Evolutionary conservation across 1,284 basidiomycete genomes (phyloP).

Genomic region (Heterobasidion occidentale): DNA sequence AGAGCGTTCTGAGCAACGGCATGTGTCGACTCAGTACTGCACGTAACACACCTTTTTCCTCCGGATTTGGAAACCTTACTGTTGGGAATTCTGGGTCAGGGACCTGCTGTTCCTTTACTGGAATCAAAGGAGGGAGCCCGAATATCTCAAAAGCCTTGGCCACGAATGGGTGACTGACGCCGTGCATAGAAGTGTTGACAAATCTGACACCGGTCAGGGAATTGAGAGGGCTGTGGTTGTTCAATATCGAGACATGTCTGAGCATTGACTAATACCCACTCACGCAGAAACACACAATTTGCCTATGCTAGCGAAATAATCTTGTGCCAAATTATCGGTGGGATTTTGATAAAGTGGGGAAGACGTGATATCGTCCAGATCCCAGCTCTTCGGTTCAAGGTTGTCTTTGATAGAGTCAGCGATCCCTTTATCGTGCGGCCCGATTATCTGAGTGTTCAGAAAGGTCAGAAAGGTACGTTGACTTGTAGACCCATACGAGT

Average conservation of each 20-base stretch:
- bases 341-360: slow-evolving; percentile 44
- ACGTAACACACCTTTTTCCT: slow-evolving; percentile 61
- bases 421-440: slow-evolving; percentile 74
- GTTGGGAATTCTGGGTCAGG: slow-evolving; percentile 83
- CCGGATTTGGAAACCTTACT: slow-evolving; percentile 79
- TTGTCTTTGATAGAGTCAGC: slow-evolving; percentile 55
- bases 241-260: neutral
- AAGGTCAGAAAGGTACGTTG: no score
- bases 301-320: slow-evolving; percentile 48
- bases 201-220: slow-evolving; percentile 24
- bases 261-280: no score
- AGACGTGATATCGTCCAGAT: slow-evolving; percentile 23
- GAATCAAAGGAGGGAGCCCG: slow-evolving; percentile 49
- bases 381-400: slow-evolving; percentile 47
- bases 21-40: neutral
- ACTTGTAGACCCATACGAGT: neutral
- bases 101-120: slow-evolving; percentile 53
- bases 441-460: slow-evolving; percentile 53
- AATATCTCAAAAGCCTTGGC: slow-evolving; percentile 47
- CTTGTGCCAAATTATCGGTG: slow-evolving; percentile 49
- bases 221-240: slow-evolving; percentile 24
- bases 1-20: neutral
- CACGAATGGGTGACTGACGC: slow-evolving; percentile 66
- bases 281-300: slow-evolving; percentile 37
- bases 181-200: slow-evolving; percentile 85